Base-by-base conservation (phyloP, 768 basidiomycete species). In the Boletus pseudo-olivaceus region DNA sequence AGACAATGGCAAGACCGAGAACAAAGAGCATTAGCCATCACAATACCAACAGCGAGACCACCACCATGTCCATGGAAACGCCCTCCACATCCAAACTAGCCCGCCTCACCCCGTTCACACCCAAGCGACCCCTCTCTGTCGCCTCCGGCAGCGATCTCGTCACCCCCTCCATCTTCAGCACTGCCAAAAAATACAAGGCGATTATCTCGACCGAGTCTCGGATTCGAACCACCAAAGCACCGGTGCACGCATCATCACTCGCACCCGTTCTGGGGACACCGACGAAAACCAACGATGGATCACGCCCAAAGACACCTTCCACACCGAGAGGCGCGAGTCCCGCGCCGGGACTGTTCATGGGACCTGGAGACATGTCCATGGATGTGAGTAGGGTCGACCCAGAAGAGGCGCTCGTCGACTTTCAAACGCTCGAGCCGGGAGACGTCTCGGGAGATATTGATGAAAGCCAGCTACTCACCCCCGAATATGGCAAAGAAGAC, bases 331-430 rank as follows among this genome's bases (percentile, higher is more conserved):
- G 79, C 6, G 75, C 79, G 33, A 84, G 79, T 58, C 81, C 82
- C 0, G 72, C 64, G 2, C 63, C 67, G 0, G 40, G 32, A 7
- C 62, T 79, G 20, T 73, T 73, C 66, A 76, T 75, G 41, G 69
- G 72, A 19, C 69, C 76, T 0, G 85, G 85, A 60, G 84, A 87
- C 62, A 61, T 68, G 67, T 66, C 67, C 26, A 89, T 87, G 85
- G 88, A 89, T 55, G 82, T 88, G 20, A 87, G 81, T 66, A 79
- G 82, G 49, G 78, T 88, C 38, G 87, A 91, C 66, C 81, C 78
- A 6, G 90, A 93, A 66, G 85, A 87, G 10, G 87, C 81, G 1
- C 74, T 93, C 10, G 83, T 93, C 7, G 90, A 93, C 67, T 87
- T 74, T 57, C 78, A 87, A 65, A 88, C 74, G 2, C 80, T 93